A percentile compares a stretch with the other conserved stretches of the same genome.
These are phyloP conservation scores for Rhodotorula sp. DNA, from an alignment of 1,284 basidiomycete genomes.

Conservation along the genomic window DNA sequence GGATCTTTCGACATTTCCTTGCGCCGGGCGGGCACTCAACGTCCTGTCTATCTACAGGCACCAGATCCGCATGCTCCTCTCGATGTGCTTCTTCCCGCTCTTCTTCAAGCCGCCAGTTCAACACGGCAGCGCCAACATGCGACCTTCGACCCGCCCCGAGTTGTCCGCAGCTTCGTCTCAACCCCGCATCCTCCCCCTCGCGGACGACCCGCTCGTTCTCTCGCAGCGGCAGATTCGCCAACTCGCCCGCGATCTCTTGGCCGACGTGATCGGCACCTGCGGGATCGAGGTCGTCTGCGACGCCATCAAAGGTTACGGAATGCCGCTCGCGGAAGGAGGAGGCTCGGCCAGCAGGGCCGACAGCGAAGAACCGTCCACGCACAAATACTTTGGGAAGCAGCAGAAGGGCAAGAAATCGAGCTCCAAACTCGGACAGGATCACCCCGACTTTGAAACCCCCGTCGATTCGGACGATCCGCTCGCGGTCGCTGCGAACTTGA, in stretches of 20 bases:
- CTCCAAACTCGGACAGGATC: neutral
- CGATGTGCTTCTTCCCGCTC: constrained; percentile 24
- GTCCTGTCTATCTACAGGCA: neutral
- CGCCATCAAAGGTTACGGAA: constrained; percentile 10
- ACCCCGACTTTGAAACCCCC: constrained; percentile 8
- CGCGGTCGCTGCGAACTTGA: constrained; percentile 2
- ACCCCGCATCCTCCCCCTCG: neutral
- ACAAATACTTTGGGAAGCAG: neutral
- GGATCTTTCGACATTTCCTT: too few species aligned
- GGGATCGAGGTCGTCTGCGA: constrained; percentile 14
- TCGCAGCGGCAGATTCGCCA: constrained; percentile 17
- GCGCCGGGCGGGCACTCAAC: too few species aligned
- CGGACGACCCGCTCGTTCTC: constrained; percentile 16
- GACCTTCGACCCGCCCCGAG: neutral
- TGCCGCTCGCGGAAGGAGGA: neutral
- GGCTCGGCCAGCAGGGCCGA: neutral
- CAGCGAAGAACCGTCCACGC: neutral
- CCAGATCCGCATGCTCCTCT: constrained; percentile 26
- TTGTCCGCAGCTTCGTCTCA: neutral
- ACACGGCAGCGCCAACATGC: neutral
- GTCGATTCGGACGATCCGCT: constrained; percentile 19
- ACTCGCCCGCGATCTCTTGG: constrained; percentile 2
- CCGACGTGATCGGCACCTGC: constrained; percentile 11
- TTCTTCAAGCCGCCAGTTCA: constrained; percentile 20
- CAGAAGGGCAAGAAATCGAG: constrained; percentile 5